Evolutionary conservation across 1,284 basidiomycete genomes (phyloP).

Genomic region (Irpex rosettiformis): DNA sequence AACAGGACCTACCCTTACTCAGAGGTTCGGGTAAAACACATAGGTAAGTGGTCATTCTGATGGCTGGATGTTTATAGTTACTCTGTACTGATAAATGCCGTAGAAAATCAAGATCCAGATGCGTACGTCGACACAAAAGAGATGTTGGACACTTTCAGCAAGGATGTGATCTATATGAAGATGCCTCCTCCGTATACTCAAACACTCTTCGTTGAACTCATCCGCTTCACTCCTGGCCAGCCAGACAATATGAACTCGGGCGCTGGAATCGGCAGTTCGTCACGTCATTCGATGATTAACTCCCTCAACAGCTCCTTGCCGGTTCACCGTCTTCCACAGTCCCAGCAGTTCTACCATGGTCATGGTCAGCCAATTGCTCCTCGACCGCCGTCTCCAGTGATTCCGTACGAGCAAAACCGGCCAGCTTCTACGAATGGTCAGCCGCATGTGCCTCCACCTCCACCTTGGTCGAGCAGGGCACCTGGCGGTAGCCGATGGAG

Average conservation of each 20-base stretch:
- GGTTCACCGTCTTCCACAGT: background rate
- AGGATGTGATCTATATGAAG: slow-evolving; percentile 65
- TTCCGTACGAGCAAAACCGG: slow-evolving; percentile 28
- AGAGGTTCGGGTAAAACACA: slow-evolving; percentile 67
- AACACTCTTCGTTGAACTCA: slow-evolving; percentile 72
- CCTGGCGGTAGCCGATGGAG: slow-evolving; percentile 37
- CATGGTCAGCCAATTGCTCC: slow-evolving; percentile 24
- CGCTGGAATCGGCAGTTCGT: slow-evolving; percentile 21
- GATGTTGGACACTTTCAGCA: slow-evolving; percentile 73
- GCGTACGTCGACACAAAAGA: slow-evolving; percentile 65
- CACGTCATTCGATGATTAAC: background rate
- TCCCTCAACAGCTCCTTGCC: slow-evolving; percentile 19
- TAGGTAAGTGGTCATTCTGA: slow-evolving; percentile 43
- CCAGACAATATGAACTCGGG: slow-evolving; percentile 29
- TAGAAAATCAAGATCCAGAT: slow-evolving; percentile 46
- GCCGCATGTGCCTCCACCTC: slow-evolving; percentile 45
- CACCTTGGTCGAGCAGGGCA: slow-evolving; percentile 59
- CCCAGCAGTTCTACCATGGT: slow-evolving; percentile 16
- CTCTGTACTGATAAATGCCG: too few species aligned
- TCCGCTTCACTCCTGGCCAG: slow-evolving; percentile 56
- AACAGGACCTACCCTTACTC: slow-evolving; percentile 64
- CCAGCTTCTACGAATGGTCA: background rate
- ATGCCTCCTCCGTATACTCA: slow-evolving; percentile 58
- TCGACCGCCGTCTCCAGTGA: slow-evolving; percentile 31
- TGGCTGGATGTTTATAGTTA: slow-evolving; percentile 11